Percentiles rank a stretch among this genome's conserved stretches.
These are phyloP conservation scores for Kwoniella bestiolae DNA, from an alignment of 768 basidiomycete genomes.

Conservation along the genomic window DNA sequence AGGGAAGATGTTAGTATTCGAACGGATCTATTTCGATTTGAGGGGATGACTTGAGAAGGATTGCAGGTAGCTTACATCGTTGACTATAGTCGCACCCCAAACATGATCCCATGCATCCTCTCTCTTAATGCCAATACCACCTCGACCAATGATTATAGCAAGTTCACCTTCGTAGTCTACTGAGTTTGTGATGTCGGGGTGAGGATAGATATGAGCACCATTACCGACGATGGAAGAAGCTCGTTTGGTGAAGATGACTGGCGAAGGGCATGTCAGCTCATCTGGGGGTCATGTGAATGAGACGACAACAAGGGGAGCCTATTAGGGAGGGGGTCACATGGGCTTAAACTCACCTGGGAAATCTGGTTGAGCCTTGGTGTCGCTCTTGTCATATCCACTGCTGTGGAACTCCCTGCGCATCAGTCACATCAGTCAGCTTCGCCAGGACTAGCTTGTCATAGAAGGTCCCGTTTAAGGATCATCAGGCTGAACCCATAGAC, in stretches of 20 bases:
- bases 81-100: conserved; percentile 46
- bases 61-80: conserved; percentile 30
- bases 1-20: background rate
- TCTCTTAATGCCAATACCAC: conserved; percentile 41
- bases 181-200: conserved; percentile 40
- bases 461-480: no score
- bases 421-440: background rate
- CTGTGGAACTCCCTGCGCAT: conserved; percentile 34
- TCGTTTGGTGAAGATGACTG: conserved; percentile 55
- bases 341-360: conserved; percentile 38
- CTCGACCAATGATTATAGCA: conserved; percentile 50
- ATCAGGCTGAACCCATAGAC: no score
- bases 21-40: background rate
- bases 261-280: background rate
- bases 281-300: background rate
- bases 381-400: conserved; percentile 39
- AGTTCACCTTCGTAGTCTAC: conserved; percentile 56
- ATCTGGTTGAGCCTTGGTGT: conserved; percentile 43
- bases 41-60: no score
- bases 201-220: conserved; percentile 40
- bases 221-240: conserved; percentile 47
- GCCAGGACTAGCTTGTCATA: background rate
- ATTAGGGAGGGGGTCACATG: no score
- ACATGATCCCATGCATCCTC: conserved; percentile 52
- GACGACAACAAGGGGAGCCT: background rate